phyloP scores from a whole-genome alignment of 495 filamentous ascomycete genomes.

The Parachaetomium inaequale region DNA sequence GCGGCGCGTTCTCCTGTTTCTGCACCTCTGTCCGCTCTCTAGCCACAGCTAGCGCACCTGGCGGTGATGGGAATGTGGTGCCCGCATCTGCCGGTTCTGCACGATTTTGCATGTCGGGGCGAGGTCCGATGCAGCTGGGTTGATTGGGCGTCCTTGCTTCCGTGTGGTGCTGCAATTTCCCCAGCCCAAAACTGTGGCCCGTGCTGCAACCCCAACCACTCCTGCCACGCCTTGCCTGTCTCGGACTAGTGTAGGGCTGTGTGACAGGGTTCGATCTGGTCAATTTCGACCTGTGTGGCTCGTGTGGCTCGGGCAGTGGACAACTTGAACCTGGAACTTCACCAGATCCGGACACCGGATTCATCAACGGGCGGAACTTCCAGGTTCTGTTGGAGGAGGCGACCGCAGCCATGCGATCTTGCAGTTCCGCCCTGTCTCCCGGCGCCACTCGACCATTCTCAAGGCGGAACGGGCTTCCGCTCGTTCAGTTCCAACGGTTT shows the following conservation, averaged over 20 bases:
- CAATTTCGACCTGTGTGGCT: not conserved
- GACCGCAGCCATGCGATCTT: too few relatives aligned
- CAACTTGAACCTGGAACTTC: not conserved
- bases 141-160: not conserved
- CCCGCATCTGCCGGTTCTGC: not conserved
- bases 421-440: too few relatives aligned
- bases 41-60: not conserved
- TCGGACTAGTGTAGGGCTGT: slow-evolving; percentile 19
- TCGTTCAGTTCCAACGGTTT: too few relatives aligned
- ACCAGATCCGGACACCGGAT: too few relatives aligned
- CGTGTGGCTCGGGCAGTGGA: too few relatives aligned
- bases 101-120: not conserved
- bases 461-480: too few relatives aligned
- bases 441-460: too few relatives aligned
- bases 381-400: too few relatives aligned
- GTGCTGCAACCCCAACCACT: slow-evolving; percentile 7
- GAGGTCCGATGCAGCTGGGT: not conserved
- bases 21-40: too few relatives aligned
- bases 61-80: not conserved
- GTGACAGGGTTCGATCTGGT: not conserved
- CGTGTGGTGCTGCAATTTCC: not conserved
- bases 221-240: not conserved
- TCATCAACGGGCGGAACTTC: too few relatives aligned
- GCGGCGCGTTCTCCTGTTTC: too few relatives aligned
- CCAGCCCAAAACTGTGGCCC: slow-evolving; percentile 11